Base-by-base conservation (phyloP, 2,329 filamentous ascomycete genomes). In the Aquanectria penicillioides region DNA sequence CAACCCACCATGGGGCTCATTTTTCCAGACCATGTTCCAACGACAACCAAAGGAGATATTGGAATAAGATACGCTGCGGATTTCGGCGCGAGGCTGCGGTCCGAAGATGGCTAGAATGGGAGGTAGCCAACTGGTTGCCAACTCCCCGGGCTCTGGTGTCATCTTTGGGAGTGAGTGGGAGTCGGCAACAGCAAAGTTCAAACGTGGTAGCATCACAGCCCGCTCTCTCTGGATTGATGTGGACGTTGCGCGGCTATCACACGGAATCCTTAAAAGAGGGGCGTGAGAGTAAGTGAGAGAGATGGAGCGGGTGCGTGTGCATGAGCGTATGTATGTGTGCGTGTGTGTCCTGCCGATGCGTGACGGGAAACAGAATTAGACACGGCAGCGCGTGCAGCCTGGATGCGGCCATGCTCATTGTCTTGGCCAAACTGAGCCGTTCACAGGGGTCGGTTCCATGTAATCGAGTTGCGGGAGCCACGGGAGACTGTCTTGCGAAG, bases 301-400 rank as follows among this genome's bases (percentile, higher is more conserved):
- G n/a, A n/a, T n/a, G n/a, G n/a, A n/a, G n/a, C n/a, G n/a, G n/a
- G n/a, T n/a, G n/a, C n/a, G n/a, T 20, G 38, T 41, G 38, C 10
- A n/a, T 43, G 38, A 28, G 38, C 18, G 23, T 4, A 15, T 18
- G 25, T 29, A 22, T 50, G 40, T 40, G 26, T n/a, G 28, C 34
- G 28, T 33, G 37, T 43, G 48, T 38, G n/a, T n/a, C n/a, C 9
- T 46, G 28, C 20, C 10, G 37, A 33, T 52, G 48, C 28, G 37
- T 52, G 37, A 34, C 31, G 28, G 36, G 18, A 43, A 40, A 18
- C 34, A 26, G 37, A n/a, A 43, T 50, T 50, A 33, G 25, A 40
- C 48, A 52, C 43, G 33, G 15, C 11, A 29, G 33, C 41, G n/a
- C 36, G 20, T 22, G 15, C n/a, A 38, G 26, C 41, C n/a, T 26